Evolutionary conservation across 768 basidiomycete genomes (phyloP), one percentile per base, ranked within the genome.

Genomic region (Clavaria fumosa): DNA sequence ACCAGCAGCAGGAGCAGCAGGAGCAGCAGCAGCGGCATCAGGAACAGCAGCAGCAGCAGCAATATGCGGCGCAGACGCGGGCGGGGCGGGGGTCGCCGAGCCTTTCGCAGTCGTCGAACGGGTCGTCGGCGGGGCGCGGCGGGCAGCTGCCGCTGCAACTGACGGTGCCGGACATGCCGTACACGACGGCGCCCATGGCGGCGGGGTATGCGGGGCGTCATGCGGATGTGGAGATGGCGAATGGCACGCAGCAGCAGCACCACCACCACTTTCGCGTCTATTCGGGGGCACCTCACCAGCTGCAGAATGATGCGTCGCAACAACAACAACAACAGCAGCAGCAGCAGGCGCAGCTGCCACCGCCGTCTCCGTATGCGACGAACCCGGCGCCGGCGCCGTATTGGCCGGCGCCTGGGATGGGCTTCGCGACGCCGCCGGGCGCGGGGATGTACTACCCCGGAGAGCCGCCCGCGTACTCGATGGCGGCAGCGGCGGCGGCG

Each of bases 401-500:
- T 24, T 22, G 44, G 24, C 26, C 20, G 27, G 27, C 37, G 19
- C 45, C 37, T 14, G 48, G 43, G 5, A 47, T 44, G 15, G 37
- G 43, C 14, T 47, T 53, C 38, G 33, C 38, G 14, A 44, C 40
- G 22, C 50, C 43, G 23, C 50, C 40, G 19, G 37, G 39, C n/a
- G n/a, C n/a, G n/a, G n/a, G n/a, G n/a, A n/a, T n/a, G n/a, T n/a
- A n/a, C n/a, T n/a, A n/a, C n/a, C n/a, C n/a, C n/a, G n/a, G n/a
- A n/a, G n/a, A n/a, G n/a, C n/a, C n/a, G n/a, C n/a, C n/a, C n/a
- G n/a, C n/a, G n/a, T n/a, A n/a, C n/a, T n/a, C n/a, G n/a, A n/a
- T n/a, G n/a, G n/a, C n/a, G n/a, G n/a, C n/a, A n/a, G n/a, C 23
- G 40, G 22, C 9, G 45, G 46, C 53, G 45, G 21, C 43, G 32